Percentiles rank a stretch among this genome's conserved stretches.
phyloP scores from a whole-genome alignment of 225 moss, liverwort and hornwort genomes.

The Polytrichum commune region DNA sequence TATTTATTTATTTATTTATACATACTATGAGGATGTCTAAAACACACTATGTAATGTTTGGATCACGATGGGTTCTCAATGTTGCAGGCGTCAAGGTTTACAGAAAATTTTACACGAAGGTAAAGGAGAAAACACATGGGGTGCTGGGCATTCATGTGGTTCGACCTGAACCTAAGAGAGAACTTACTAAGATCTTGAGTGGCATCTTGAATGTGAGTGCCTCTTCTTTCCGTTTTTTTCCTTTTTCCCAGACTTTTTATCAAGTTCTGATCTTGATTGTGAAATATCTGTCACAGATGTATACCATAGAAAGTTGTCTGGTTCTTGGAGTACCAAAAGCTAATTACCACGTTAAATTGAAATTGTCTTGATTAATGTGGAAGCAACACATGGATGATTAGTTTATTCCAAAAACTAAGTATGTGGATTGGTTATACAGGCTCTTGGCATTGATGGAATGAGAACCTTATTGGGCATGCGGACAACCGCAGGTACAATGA shows the following conservation, averaged over 20 bases:
- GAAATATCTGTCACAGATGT: no score
- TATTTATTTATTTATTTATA: no score
- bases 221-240: neutral
- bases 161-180: conserved; percentile 38
- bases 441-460: conserved; percentile 70
- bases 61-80: neutral
- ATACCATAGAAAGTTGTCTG: no score
- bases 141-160: conserved; percentile 76
- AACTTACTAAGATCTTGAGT: conserved; percentile 57
- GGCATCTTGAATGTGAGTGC: conserved; percentile 64
- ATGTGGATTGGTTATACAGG: conserved; percentile 29
- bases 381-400: no score
- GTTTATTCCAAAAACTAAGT: no score
- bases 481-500: conserved; percentile 59
- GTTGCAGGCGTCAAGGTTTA: conserved; percentile 81
- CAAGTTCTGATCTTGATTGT: no score
- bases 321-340: no score
- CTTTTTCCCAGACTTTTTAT: neutral
- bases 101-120: conserved; percentile 73
- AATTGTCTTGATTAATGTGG: no score
- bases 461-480: conserved; percentile 81
- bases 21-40: neutral
- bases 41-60: no score
- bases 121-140: conserved; percentile 58
- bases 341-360: no score